Base-by-base conservation (phyloP, 345 rosid genomes). In the Triadica sebifera region DNA sequence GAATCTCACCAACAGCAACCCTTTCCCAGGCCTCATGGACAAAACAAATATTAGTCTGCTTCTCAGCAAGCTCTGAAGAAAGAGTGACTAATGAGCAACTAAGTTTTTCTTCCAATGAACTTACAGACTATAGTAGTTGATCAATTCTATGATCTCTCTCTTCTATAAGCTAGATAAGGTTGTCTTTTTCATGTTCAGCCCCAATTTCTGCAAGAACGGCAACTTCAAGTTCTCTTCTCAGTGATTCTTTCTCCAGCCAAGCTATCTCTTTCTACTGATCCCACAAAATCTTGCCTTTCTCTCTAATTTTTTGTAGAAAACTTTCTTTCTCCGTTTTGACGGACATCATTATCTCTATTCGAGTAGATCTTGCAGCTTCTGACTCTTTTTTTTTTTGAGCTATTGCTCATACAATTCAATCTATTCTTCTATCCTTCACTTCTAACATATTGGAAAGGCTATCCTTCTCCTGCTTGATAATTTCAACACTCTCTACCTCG, bases 401-500 rank as follows among this genome's bases (percentile, higher is more conserved):
- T 86, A 82, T 76, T 80, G 80, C 81, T 86, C 84, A 46, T 80
- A 39, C 51, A 71, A 71, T 70, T 29, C 61, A 70, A 82, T 70
- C 60, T 34, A 87, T 82, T 76, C 65, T 78, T 53, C 57, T 59
- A 47, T 84, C 83, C 66, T 78, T 87, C 65, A 74, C 87, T 64
- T 85, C 85, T 70, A 83, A 76, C 74, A 72, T 77, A 29, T 24
- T 70, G 65, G 68, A 46, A 15, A 91, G 85, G 70, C 56, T 76
- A 62, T 74, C 71, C 53, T 79, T 89, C 83, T 93, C 91, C 67
- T 75, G 80, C 74, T 79, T 92, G 75, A 88, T 69, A 65, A 79
- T 75, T 75, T 94, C 94, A 74, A 82, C 94, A 55, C 85, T 79
- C 73, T 83, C 92, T 12, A 85, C 91, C 72, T 94, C 91, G 50